phyloP scores from a whole-genome alignment of 768 basidiomycete species.

The Lactarius indigo region DNA sequence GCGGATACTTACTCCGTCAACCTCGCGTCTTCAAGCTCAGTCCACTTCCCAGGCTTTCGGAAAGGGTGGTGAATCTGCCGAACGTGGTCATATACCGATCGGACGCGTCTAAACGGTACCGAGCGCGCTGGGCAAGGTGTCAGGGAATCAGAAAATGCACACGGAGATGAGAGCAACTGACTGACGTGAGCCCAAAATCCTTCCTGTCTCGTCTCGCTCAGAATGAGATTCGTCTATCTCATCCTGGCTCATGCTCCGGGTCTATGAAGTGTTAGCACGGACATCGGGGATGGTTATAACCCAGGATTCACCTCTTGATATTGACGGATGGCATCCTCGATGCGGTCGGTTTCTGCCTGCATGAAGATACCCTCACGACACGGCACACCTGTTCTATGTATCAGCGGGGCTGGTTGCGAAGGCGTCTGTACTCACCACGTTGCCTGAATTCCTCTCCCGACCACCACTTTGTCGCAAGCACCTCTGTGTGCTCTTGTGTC shows the following conservation, averaged over 20 bases:
- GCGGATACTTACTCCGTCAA: neutral
- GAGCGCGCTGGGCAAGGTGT: neutral
- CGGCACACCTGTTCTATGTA: neutral
- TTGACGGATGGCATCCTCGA: neutral
- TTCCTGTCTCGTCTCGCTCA: too few species aligned
- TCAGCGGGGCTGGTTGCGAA: neutral
- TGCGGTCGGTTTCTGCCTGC: neutral
- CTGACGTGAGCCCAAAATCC: neutral
- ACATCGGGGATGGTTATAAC: neutral
- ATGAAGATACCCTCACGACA: neutral
- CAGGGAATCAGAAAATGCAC: fast-evolving
- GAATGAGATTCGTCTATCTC: too few species aligned
- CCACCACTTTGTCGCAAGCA: neutral
- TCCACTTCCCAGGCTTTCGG: neutral
- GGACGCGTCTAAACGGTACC: neutral
- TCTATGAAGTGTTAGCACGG: neutral
- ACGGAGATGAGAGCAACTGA: neutral
- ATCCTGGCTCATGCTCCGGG: neutral
- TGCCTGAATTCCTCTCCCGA: neutral
- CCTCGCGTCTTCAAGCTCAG: neutral
- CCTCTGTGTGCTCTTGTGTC: neutral
- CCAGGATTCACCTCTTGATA: neutral
- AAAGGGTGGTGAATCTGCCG: neutral
- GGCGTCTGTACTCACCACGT: neutral
- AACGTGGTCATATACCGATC: neutral